Evolutionary conservation across 805 yeast genomes (phyloP).

Genomic region (Metschnikowia kunwiensis): DNA sequence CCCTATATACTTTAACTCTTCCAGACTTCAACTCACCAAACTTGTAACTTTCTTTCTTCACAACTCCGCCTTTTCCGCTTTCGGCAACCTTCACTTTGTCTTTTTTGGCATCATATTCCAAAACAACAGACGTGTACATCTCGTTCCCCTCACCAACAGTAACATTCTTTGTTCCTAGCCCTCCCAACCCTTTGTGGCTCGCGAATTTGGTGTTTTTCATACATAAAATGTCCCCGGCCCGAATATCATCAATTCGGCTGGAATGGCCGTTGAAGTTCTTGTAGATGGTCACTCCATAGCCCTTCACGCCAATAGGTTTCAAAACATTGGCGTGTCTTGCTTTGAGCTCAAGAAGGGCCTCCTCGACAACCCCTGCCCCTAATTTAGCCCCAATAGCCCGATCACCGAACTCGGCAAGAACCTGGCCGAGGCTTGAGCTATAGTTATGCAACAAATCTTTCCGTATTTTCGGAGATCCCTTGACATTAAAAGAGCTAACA

Average conservation of each 20-base stretch:
- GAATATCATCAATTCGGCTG: conserved; percentile 56
- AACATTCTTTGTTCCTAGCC: conserved; percentile 30
- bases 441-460: conserved; percentile 48
- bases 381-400: conserved; percentile 33
- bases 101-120: conserved; percentile 73
- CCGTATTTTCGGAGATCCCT: conserved; percentile 45
- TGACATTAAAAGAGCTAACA: conserved; percentile 25
- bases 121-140: conserved; percentile 51
- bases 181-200: conserved; percentile 53
- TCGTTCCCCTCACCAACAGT: conserved; percentile 54
- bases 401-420: conserved; percentile 38
- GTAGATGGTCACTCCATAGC: conserved; percentile 73
- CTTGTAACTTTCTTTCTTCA: conserved; percentile 60
- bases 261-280: conserved; percentile 44
- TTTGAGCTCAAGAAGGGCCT: conserved; percentile 21
- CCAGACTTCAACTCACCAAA: conserved; percentile 76
- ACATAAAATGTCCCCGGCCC: conserved; percentile 82
- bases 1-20: conserved; percentile 73
- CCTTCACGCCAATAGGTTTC: conserved; percentile 59
- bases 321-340: conserved; percentile 27
- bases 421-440: conserved; percentile 50
- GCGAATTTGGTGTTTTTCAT: conserved; percentile 73
- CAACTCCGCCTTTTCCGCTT: conserved; percentile 46
- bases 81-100: conserved; percentile 68
- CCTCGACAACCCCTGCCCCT: conserved; percentile 26